Conservation (phyloP, 2,329 filamentous ascomycete genomes). For the Lachnellula subtilissima region DNA sequence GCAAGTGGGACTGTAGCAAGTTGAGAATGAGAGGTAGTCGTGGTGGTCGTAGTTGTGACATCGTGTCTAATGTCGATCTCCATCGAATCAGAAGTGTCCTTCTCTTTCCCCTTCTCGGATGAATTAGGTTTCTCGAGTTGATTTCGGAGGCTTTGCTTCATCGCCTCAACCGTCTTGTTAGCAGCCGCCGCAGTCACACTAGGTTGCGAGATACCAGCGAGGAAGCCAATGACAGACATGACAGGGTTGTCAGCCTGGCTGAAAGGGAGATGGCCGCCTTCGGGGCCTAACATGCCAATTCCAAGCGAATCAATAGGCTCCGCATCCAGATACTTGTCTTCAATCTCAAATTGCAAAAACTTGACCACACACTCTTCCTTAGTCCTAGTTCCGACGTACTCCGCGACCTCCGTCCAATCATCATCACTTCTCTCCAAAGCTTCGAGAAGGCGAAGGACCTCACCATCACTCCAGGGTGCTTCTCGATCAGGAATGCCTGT, state of each 20-base stretch:
- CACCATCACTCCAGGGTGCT: slow-evolving; percentile 84
- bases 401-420: slow-evolving; percentile 89
- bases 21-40: slow-evolving; percentile 44
- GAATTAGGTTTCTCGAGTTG: slow-evolving; percentile 64
- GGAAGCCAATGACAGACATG: slow-evolving; percentile 91
- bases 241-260: slow-evolving; percentile 93
- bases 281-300: slow-evolving; percentile 62
- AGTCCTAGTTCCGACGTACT: slow-evolving; percentile 86
- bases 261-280: slow-evolving; percentile 80
- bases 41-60: slow-evolving; percentile 42
- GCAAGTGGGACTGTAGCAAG: slow-evolving; percentile 78
- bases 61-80: slow-evolving; percentile 55
- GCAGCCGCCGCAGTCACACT: slow-evolving; percentile 86
- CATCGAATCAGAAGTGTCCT: slow-evolving; percentile 55
- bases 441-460: slow-evolving; percentile 84
- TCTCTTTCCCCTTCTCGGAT: slow-evolving; percentile 52
- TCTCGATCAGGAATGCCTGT: slow-evolving; percentile 75
- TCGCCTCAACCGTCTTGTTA: slow-evolving; percentile 78
- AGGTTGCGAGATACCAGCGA: slow-evolving; percentile 86
- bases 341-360: slow-evolving; percentile 93
- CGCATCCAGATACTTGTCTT: slow-evolving; percentile 91
- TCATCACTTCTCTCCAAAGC: slow-evolving; percentile 90
- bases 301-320: slow-evolving; percentile 55
- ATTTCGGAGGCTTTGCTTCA: slow-evolving; percentile 73
- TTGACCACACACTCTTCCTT: slow-evolving; percentile 95